phyloP scores from a whole-genome alignment of 257 asterid species.

The Craterostigma plantagineum region DNA sequence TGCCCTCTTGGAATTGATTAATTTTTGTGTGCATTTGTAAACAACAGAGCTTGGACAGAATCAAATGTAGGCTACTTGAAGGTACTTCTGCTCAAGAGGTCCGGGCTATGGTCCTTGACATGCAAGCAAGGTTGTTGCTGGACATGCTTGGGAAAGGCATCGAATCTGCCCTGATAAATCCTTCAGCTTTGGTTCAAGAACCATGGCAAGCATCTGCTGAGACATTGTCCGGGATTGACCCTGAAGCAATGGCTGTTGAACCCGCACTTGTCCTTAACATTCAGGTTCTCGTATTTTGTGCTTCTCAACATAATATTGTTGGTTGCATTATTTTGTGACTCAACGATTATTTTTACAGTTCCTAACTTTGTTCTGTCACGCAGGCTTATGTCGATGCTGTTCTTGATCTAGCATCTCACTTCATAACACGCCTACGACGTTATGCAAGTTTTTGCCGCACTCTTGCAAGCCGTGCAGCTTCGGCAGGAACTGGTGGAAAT shows the following conservation, averaged over 20 bases:
- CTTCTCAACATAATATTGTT: not conserved
- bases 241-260: constrained; percentile 90
- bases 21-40: constrained; percentile 4
- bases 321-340: not conserved
- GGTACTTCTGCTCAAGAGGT: constrained; percentile 98
- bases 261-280: constrained; percentile 72
- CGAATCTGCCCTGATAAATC: constrained; percentile 83
- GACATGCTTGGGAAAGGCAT: constrained; percentile 99
- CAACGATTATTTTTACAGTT: constrained; percentile 3
- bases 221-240: constrained; percentile 52
- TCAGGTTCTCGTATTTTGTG: constrained; percentile 37
- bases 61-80: constrained; percentile 95
- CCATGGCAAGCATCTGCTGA: constrained; percentile 97
- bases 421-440: constrained; percentile 93
- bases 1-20: constrained; percentile 3
- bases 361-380: constrained; percentile 13
- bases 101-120: constrained; percentile 99
- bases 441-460: constrained; percentile 99
- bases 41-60: constrained; percentile 86
- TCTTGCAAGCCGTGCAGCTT: constrained; percentile 89
- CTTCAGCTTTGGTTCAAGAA: constrained; percentile 83
- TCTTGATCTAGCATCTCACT: constrained; percentile 97
- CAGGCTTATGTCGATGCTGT: constrained; percentile 99
- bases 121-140: constrained; percentile 92
- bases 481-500: constrained; percentile 90